Conservation (phyloP, 371 early-diverging fungal genomes). For the Fennellomyces sp. region DNA sequence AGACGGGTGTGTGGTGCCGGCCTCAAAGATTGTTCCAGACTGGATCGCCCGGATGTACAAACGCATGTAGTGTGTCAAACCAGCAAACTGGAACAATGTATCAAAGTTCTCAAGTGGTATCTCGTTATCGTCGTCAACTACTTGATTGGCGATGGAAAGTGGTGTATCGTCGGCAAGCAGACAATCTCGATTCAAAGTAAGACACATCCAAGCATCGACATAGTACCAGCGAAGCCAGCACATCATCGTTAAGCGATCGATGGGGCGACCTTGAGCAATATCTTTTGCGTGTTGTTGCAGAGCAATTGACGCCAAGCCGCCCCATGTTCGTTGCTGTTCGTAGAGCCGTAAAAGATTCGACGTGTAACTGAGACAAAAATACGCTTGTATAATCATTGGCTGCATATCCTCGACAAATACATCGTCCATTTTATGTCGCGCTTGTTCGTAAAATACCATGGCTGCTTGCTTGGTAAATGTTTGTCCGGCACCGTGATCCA, state of each 20-base stretch:
- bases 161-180: conserved; percentile 33
- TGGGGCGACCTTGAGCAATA: background rate
- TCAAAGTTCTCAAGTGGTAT: background rate
- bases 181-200: conserved; percentile 38
- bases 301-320: conserved; percentile 27
- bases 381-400: conserved; percentile 22
- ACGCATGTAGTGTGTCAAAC: conserved; percentile 38
- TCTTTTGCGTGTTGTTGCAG: conserved; percentile 21
- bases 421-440: conserved; percentile 33
- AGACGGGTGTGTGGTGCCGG: conserved; percentile 23
- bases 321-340: conserved; percentile 36
- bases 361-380: conserved; percentile 35
- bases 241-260: conserved; percentile 15
- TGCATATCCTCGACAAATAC: conserved; percentile 26
- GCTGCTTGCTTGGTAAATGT: conserved; percentile 23
- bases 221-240: conserved; percentile 52
- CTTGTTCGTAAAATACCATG: conserved; percentile 31
- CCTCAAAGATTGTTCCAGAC: conserved; percentile 20
- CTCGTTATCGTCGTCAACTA: background rate
- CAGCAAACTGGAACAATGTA: conserved; percentile 29
- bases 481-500: conserved; percentile 18
- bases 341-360: conserved; percentile 30
- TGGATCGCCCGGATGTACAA: conserved; percentile 35
- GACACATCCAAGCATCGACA: conserved; percentile 50
- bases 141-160: background rate